Evolutionary conservation across 805 yeast genomes (phyloP).

Genomic region (Pichia gijzeniarum): DNA sequence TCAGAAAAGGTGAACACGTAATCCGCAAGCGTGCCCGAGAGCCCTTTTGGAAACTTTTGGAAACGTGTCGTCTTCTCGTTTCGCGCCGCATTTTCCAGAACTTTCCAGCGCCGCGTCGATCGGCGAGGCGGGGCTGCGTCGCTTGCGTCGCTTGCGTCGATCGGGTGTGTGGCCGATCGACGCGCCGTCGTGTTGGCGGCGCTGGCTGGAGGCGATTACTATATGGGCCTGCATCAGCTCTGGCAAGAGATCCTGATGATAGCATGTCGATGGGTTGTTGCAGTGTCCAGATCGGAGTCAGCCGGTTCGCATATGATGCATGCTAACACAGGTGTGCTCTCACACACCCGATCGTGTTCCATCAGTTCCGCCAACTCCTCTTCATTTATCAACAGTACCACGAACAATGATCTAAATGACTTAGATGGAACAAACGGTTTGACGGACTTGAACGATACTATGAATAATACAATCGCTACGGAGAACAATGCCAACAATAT

Average conservation of each 20-base stretch:
- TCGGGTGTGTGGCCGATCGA: no score
- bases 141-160: no score
- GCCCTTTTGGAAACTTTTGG: not conserved
- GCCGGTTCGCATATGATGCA: no score
- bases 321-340: not conserved
- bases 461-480: not conserved
- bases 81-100: not conserved
- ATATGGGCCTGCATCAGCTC: no score
- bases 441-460: not conserved
- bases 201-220: no score
- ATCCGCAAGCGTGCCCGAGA: no score
- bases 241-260: no score
- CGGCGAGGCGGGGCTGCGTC: no score
- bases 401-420: not conserved
- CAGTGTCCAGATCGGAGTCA: no score
- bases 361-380: constrained; percentile 1
- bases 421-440: not conserved
- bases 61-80: constrained; percentile 2
- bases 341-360: not conserved
- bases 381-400: constrained; percentile 1
- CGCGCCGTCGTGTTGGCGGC: no score
- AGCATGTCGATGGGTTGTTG: no score
- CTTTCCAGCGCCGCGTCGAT: not conserved
- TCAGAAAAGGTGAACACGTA: constrained; percentile 1
- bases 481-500: not conserved